Conservation (phyloP, 352 stramenopile genomes). For the Sclerospora graminicola region DNA sequence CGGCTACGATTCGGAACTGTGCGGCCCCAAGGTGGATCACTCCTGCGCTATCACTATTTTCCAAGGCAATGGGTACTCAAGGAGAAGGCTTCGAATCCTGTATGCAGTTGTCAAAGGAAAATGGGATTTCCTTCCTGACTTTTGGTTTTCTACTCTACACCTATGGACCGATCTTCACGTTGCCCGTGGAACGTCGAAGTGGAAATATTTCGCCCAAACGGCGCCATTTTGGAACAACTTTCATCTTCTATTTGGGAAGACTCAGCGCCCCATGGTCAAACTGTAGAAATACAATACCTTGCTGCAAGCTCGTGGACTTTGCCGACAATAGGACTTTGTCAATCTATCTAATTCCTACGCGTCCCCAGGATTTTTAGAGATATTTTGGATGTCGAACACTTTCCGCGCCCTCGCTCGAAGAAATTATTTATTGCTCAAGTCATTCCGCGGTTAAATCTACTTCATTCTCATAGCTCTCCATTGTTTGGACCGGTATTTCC, state of each 20-base stretch:
- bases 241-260: not conserved
- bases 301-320: not conserved
- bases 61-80: not conserved
- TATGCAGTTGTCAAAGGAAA: not conserved
- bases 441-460: not conserved
- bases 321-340: constrained; percentile 3
- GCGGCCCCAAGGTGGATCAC: not conserved
- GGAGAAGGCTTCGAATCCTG: not conserved
- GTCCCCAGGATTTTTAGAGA: not conserved
- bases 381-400: not conserved
- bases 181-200: not conserved
- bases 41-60: not conserved
- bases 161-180: not conserved
- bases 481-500: not conserved
- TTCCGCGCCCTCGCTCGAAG: not conserved
- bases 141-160: not conserved
- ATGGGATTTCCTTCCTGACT: not conserved
- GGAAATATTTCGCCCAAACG: not conserved
- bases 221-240: not conserved
- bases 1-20: not conserved
- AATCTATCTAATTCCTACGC: not conserved
- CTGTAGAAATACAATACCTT: not conserved
- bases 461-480: not conserved
- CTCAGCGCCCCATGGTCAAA: not conserved
- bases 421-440: not conserved